These are phyloP conservation scores for Claviceps spartinae DNA, from an alignment of 2,329 filamentous ascomycete genomes.

Conservation along the genomic window DNA sequence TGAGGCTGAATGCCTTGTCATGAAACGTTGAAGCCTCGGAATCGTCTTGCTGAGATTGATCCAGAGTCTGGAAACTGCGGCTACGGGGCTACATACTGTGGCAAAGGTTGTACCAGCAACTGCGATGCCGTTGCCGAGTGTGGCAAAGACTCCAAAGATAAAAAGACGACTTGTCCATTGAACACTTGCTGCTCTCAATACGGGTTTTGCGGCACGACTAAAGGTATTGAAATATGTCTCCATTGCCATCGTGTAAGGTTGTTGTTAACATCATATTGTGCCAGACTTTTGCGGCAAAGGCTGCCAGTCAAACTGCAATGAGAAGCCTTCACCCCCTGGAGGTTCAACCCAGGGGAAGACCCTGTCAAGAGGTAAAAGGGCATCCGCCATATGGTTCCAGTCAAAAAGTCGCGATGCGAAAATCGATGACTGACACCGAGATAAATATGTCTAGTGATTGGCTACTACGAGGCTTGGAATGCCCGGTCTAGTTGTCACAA, in stretches of 20 bases:
- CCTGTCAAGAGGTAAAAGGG: neutral
- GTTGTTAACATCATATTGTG: neutral
- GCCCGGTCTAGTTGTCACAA: neutral
- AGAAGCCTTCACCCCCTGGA: neutral
- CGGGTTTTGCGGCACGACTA: constrained; percentile 7
- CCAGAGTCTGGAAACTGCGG: neutral
- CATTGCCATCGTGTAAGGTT: neutral
- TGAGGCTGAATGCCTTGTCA: too few species aligned
- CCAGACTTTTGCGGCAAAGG: constrained; percentile 12
- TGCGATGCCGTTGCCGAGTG: constrained; percentile 18
- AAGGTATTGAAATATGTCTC: neutral
- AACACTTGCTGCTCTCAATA: constrained; percentile 19
- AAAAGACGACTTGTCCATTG: constrained; percentile 18
- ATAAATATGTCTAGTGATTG: constrained; percentile 4
- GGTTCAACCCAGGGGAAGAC: neutral
- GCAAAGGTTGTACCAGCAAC: neutral
- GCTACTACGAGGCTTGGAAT: constrained; percentile 11
- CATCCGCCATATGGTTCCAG: neutral
- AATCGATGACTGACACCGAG: neutral
- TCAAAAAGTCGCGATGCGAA: neutral
- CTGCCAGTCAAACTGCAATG: constrained; percentile 11
- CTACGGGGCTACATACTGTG: constrained; percentile 1
- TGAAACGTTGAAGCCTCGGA: too few species aligned
- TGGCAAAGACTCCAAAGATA: constrained; percentile 12
- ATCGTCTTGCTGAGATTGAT: neutral